A percentile compares a stretch with the other conserved stretches of the same genome.
Evolutionary conservation across 2,329 filamentous ascomycete species (phyloP).

Genomic region (Phialophora verrucosa): DNA sequence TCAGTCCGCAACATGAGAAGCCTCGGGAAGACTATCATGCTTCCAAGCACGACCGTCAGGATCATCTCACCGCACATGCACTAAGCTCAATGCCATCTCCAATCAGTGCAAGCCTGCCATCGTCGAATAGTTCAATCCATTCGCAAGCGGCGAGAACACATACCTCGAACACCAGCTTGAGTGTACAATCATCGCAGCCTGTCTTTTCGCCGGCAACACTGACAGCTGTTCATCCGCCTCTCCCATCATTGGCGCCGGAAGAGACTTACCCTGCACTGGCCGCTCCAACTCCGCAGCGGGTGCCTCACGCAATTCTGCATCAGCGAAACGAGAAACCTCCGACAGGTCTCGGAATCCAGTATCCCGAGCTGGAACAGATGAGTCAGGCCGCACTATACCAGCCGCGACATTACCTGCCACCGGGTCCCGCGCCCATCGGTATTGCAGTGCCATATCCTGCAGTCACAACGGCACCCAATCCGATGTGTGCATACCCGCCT

Average conservation of each 20-base stretch:
- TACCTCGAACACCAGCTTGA: slow-evolving; percentile 28
- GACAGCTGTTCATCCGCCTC: slow-evolving; percentile 42
- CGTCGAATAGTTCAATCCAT: slow-evolving; percentile 40
- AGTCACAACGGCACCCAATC: slow-evolving; percentile 14
- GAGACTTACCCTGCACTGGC: slow-evolving; percentile 34
- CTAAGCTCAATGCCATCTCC: slow-evolving; percentile 46
- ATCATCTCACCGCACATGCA: slow-evolving; percentile 12
- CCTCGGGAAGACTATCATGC: slow-evolving; percentile 38
- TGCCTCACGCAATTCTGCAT: slow-evolving; percentile 35
- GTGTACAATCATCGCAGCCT: slow-evolving; percentile 40
- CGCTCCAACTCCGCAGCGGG: slow-evolving; percentile 33
- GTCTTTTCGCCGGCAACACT: slow-evolving; percentile 50
- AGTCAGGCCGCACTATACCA: slow-evolving; percentile 46
- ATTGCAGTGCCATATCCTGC: slow-evolving; percentile 32
- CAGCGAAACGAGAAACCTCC: slow-evolving; percentile 14
- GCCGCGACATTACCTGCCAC: slow-evolving; percentile 15
- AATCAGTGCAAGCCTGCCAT: slow-evolving; percentile 41
- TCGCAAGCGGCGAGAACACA: slow-evolving; percentile 24
- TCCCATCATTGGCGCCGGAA: slow-evolving; percentile 42
- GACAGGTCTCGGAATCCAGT: slow-evolving; percentile 32
- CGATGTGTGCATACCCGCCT: slow-evolving; percentile 48
- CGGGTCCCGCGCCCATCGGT: slow-evolving; percentile 14
- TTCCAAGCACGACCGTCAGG: slow-evolving; percentile 42
- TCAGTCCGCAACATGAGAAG: slow-evolving; percentile 11
- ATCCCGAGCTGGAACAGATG: slow-evolving; percentile 42